Evolutionary conservation across 2,329 filamentous ascomycete genomes (phyloP).

Genomic region (Sporothrix curviconia): DNA sequence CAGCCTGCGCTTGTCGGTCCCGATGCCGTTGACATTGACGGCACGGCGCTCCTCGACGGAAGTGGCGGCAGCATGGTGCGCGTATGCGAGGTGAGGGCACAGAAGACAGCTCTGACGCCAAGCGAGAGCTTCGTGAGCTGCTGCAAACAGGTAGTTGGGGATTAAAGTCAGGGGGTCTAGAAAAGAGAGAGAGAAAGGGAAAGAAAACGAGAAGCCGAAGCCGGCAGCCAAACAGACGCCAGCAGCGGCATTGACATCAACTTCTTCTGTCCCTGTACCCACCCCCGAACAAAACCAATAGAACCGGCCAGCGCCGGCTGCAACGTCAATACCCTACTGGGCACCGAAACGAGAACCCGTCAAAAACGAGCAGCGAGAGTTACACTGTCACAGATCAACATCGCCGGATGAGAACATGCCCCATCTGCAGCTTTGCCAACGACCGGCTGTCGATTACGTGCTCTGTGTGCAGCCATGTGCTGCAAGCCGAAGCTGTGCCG

Average conservation of each 20-base stretch:
- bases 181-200: too few species aligned
- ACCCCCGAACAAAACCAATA: neutral
- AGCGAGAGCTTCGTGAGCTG: constrained; percentile 63
- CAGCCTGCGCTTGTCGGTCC: constrained; percentile 38
- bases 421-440: constrained; percentile 65
- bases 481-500: constrained; percentile 47
- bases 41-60: constrained; percentile 54
- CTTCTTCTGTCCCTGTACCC: too few species aligned
- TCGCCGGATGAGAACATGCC: constrained; percentile 34
- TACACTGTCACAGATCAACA: neutral
- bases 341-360: neutral
- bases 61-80: constrained; percentile 63
- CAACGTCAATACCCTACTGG: neutral
- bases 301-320: neutral
- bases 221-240: neutral
- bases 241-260: neutral
- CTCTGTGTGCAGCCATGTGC: constrained; percentile 62
- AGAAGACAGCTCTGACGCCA: constrained; percentile 51
- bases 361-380: neutral
- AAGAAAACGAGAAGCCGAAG: too few species aligned
- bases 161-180: too few species aligned
- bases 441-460: constrained; percentile 51
- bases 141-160: constrained; percentile 31
- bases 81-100: constrained; percentile 57
- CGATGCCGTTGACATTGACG: constrained; percentile 58